Base-by-base conservation (phyloP, 768 basidiomycete species). In the Leccinum broughii region DNA sequence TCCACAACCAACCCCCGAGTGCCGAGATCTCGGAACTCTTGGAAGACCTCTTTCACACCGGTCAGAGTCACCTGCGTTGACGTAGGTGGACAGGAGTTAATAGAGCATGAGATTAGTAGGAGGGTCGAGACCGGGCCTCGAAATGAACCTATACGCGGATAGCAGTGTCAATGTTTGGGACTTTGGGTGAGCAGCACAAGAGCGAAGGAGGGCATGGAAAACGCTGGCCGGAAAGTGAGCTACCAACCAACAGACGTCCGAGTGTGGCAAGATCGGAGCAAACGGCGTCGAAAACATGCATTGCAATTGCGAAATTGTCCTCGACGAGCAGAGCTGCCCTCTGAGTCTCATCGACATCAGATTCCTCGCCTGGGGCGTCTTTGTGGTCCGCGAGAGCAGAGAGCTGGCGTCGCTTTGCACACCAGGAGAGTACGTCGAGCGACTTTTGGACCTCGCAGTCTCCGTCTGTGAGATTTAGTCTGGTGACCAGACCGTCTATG, bases 261-360 rank as follows among this genome's bases (percentile, higher is more conserved):
- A 2, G 2, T 22, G 30, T 4, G 6, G 69, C 62, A 7, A 64
- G 44, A 51, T 69, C 68, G 10, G 57, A 56, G 7, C 79, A 75
- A 17, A 85, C 80, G 0, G 85, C 80, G 26, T 88, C 80, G 72
- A 95, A 95, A 15, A 95, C 75, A 14, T 83, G 80, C 76, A 93
- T 77, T 0, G 28, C 26, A 7, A 28, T 28, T 7, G 26, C 56
- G 0, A 28, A 28, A 28, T 28, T 28, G 26, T 28, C 6, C 5
- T 28, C 26, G 26, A 7, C 26, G 26, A 28, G 26, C 26, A 28
- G 24, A 6, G 26, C 26, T 28, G 26, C 6, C 26, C 6, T 6
- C 26, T 28, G 26, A 7, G 26, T 28, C 26, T 28, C 26, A 1
- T 28, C 26, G 1, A 2, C 22, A 22, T 22, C 57, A 3, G 64